A percentile compares a stretch with the other conserved stretches of the same genome.
These are phyloP conservation scores for Larix sibirica DNA, from an alignment of 83 land plant genomes.

Conservation along the genomic window DNA sequence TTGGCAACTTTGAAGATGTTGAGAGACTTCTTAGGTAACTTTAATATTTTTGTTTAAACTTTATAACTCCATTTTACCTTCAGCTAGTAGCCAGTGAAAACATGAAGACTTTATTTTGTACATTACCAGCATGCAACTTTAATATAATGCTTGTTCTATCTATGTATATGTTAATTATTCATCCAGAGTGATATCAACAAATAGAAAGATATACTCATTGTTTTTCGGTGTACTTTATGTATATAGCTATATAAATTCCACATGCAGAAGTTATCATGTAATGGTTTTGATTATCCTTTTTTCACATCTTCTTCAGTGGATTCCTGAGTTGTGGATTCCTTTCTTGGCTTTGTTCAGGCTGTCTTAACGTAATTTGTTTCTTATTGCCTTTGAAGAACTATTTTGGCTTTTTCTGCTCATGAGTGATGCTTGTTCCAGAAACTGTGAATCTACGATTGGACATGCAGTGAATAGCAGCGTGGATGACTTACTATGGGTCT, in stretches of 20 bases:
- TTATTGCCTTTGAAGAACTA: not conserved
- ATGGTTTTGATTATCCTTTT: not conserved
- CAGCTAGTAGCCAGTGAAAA: not conserved
- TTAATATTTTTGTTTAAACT: not conserved
- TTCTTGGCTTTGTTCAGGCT: not conserved
- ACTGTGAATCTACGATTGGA: constrained; percentile 64
- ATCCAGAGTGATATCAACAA: no score
- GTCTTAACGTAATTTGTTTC: not conserved
- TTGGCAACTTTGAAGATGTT: constrained; percentile 69
- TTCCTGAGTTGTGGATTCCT: not conserved
- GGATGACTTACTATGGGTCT: constrained; percentile 52
- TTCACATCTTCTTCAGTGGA: not conserved
- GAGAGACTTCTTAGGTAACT: constrained; percentile 61
- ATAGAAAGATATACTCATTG: not conserved
- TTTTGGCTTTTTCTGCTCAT: constrained; percentile 15
- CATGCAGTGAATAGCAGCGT: constrained; percentile 26
- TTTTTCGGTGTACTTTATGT: not conserved
- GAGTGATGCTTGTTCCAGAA: constrained; percentile 39
- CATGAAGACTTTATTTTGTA: not conserved
- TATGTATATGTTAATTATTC: not conserved
- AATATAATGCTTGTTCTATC: not conserved
- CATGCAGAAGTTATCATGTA: not conserved
- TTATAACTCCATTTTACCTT: not conserved
- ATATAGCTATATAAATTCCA: not conserved
- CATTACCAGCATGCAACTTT: not conserved